These are phyloP conservation scores for Rhododendron kiyosumense DNA, from an alignment of 148 eudicot species.

Conservation along the genomic window DNA sequence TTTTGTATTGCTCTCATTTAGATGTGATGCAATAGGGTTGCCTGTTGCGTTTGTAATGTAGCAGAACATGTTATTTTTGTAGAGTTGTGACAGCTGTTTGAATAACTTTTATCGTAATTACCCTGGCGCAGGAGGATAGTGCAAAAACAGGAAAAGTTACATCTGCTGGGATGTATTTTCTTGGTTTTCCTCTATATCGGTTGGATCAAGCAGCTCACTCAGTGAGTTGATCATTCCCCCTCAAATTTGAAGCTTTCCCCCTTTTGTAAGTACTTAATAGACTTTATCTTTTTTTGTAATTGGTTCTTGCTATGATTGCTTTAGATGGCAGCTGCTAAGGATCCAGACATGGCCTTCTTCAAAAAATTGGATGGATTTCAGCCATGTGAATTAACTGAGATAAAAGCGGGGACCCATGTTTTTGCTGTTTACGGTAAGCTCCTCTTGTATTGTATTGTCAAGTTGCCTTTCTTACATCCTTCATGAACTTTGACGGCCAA, in stretches of 20 bases:
- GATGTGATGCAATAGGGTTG: background rate
- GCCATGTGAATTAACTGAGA: conserved; percentile 79
- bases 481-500: background rate
- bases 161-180: conserved; percentile 97
- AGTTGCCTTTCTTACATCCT: background rate
- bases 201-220: conserved; percentile 55
- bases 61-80: background rate
- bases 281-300: background rate
- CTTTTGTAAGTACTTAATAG: background rate
- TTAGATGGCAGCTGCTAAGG: conserved; percentile 74
- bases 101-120: conserved; percentile 5
- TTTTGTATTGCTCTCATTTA: background rate
- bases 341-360: conserved; percentile 88
- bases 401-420: conserved; percentile 82
- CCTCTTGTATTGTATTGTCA: background rate
- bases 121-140: conserved; percentile 69
- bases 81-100: background rate
- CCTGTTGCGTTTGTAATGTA: background rate
- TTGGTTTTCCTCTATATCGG: conserved; percentile 86
- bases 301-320: conserved; percentile 7
- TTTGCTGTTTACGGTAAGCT: conserved; percentile 88
- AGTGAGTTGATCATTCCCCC: conserved; percentile 39
- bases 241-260: background rate
- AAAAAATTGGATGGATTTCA: conserved; percentile 87
- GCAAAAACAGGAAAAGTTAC: conserved; percentile 73